Conservation (phyloP, 2,329 filamentous ascomycete species). For the Neonectria punicea region DNA sequence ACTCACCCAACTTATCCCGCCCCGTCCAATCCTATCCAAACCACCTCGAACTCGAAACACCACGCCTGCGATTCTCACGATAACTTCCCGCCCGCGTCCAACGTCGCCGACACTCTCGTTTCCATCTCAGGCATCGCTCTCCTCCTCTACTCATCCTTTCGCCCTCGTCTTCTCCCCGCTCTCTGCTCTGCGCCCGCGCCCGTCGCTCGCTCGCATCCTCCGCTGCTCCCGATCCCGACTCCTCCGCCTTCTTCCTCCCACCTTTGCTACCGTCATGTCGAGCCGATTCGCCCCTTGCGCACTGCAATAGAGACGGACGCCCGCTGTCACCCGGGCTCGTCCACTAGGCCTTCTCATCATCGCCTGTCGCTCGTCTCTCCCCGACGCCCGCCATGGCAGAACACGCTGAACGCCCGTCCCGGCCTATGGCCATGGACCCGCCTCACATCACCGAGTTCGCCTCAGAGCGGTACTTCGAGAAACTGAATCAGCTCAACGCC, state of each 20-base stretch:
- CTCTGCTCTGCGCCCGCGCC: slow-evolving; percentile 13
- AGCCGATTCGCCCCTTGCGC: slow-evolving; percentile 39
- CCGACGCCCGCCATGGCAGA: slow-evolving; percentile 47
- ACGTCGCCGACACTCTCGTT: slow-evolving; percentile 20
- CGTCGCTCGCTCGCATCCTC: slow-evolving; percentile 10
- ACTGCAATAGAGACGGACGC: slow-evolving; percentile 50
- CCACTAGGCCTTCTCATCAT: slow-evolving; percentile 38
- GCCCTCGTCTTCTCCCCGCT: slow-evolving; percentile 2
- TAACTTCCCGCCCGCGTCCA: slow-evolving; percentile 30
- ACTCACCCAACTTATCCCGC: slow-evolving; percentile 34
- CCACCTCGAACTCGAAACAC: slow-evolving; percentile 39
- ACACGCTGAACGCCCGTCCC: slow-evolving; percentile 44
- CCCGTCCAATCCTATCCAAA: slow-evolving; percentile 28
- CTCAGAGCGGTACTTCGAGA: slow-evolving; percentile 71
- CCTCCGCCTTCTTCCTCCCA: slow-evolving; percentile 25
- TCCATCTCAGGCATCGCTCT: slow-evolving; percentile 2
- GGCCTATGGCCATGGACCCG: slow-evolving; percentile 64
- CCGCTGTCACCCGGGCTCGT: slow-evolving; percentile 44
- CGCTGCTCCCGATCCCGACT: slow-evolving; percentile 32
- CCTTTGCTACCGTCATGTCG: slow-evolving; percentile 45
- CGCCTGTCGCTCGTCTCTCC: slow-evolving; percentile 34
- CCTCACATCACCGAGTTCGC: slow-evolving; percentile 74
- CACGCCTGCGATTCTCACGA: slow-evolving; percentile 37
- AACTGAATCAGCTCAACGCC: slow-evolving; percentile 66
- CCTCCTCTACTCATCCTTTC: background rate